Base-by-base conservation (phyloP, 2,329 filamentous ascomycete genomes). In the Aspergillus sp. region DNA sequence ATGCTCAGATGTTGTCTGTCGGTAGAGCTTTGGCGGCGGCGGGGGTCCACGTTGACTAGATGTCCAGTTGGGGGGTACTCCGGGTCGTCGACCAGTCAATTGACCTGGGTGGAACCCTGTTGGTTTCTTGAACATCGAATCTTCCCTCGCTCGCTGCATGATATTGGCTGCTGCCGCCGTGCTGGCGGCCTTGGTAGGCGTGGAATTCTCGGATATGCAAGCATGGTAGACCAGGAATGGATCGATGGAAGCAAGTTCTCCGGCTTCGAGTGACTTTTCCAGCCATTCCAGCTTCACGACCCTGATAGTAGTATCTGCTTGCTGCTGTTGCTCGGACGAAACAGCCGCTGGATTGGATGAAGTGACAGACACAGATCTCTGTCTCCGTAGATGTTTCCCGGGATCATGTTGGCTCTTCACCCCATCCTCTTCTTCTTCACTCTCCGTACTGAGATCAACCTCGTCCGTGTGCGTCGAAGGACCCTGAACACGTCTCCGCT, bases 1-100 rank as follows among this genome's bases (percentile, higher is more conserved):
- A 48, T 90, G 78, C 48, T 94, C 88, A 2, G 84, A 86, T 0
- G 89, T 95, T 1, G 85, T 86, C 59, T 86, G 75, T 34, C 81
- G 81, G 7, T 82, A 61, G 4, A 94, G 67, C 45, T 70, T 67
- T 42, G 72, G 72, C 4, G 26, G 6, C 48, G 61, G 67, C 2
- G 53, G 48, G 3, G 53, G 51, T 44, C 65, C 57, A 26, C 51
- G 61, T 9, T 54, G 39, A 44, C 50, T 28, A 47, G 19, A 19
- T 19, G 19, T 19, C 19, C 53, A n/a, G 30, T 50, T 52, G 44
- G 49, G 40, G 42, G 57, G 48, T 34, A 58, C 53, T 34, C 55
- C 54, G 29, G 51, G 57, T 35, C 59, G 60, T 8, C 57, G 57
- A 39, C 36, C 40, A 53, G 19, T 19, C 19, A 33, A 57, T 27